Percentiles rank a stretch among this genome's conserved stretches.
Evolutionary conservation across 805 yeast genomes (phyloP).

Genomic region (Brettanomyces anomalus): DNA sequence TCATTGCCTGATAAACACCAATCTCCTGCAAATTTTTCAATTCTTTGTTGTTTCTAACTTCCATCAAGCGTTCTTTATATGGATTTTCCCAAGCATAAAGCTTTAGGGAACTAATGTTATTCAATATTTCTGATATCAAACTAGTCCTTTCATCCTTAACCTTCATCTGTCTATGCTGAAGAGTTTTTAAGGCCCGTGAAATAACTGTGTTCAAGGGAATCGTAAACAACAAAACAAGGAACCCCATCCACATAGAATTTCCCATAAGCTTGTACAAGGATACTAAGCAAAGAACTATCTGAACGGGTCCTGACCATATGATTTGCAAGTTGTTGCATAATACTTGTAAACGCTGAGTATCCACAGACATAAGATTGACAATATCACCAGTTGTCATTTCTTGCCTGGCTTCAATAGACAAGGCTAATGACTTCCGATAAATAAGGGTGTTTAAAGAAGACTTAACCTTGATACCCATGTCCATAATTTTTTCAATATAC

Average conservation of each 20-base stretch:
- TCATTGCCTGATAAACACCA: slow-evolving; percentile 59
- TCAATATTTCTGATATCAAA: slow-evolving; percentile 72
- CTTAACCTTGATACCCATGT: slow-evolving; percentile 64
- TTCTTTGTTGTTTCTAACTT: slow-evolving; percentile 81
- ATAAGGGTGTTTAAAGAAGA: slow-evolving; percentile 56
- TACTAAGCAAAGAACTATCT: slow-evolving; percentile 60
- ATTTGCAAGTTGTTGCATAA: slow-evolving; percentile 65
- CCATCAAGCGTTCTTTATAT: slow-evolving; percentile 56
- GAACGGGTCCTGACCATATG: slow-evolving; percentile 87
- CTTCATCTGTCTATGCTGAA: slow-evolving; percentile 79
- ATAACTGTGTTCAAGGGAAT: slow-evolving; percentile 67
- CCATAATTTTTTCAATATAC: slow-evolving; percentile 61
- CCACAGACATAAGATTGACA: slow-evolving; percentile 88
- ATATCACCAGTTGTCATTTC: slow-evolving; percentile 78
- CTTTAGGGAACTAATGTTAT: slow-evolving; percentile 83
- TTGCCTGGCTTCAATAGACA: slow-evolving; percentile 61
- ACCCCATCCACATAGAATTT: slow-evolving; percentile 89
- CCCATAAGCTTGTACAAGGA: slow-evolving; percentile 68
- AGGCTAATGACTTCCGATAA: slow-evolving; percentile 53
- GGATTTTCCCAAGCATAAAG: slow-evolving; percentile 92
- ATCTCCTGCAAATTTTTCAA: slow-evolving; percentile 61
- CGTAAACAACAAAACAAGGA: slow-evolving; percentile 61
- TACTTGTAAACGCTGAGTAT: slow-evolving; percentile 76
- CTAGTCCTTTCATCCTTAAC: slow-evolving; percentile 85
- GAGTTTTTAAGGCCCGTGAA: slow-evolving; percentile 52